Evolutionary conservation across 495 filamentous ascomycete species (phyloP).

Genomic region (Neurospora sp.): DNA sequence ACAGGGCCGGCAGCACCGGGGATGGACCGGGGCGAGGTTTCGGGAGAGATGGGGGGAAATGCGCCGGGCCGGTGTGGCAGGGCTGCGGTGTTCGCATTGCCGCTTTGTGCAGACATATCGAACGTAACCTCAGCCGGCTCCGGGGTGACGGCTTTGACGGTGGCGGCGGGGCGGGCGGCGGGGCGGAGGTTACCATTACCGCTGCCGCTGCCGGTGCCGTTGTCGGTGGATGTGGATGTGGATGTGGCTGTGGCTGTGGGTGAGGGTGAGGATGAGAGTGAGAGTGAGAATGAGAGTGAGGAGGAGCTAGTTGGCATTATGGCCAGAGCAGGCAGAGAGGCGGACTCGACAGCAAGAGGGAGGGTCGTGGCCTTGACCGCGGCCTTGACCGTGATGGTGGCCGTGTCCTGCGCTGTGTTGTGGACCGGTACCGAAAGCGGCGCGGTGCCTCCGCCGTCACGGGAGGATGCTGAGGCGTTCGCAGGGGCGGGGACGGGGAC

Average conservation of each 20-base stretch:
- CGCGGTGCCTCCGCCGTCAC: background rate
- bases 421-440: background rate
- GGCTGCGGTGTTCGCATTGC: conserved; percentile 7
- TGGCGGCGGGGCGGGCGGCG: conserved; percentile 17
- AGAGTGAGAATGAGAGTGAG: conserved; percentile 30
- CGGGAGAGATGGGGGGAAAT: conserved; percentile 25
- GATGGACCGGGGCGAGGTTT: conserved; percentile 36
- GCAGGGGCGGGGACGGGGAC: background rate
- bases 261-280: background rate
- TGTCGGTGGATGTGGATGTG: background rate
- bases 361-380: background rate
- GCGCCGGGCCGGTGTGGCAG: conserved; percentile 19
- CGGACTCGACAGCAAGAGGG: background rate
- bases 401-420: background rate
- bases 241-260: background rate
- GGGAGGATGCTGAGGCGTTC: background rate
- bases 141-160: conserved; percentile 44
- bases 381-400: background rate
- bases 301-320: background rate
- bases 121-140: conserved; percentile 31
- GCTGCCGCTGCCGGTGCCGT: background rate
- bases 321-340: background rate
- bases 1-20: conserved; percentile 16
- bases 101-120: conserved; percentile 10
- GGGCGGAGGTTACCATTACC: conserved; percentile 14